Conservation (phyloP, 202 grass and related monocot genomes). For the Carex arenaria region DNA sequence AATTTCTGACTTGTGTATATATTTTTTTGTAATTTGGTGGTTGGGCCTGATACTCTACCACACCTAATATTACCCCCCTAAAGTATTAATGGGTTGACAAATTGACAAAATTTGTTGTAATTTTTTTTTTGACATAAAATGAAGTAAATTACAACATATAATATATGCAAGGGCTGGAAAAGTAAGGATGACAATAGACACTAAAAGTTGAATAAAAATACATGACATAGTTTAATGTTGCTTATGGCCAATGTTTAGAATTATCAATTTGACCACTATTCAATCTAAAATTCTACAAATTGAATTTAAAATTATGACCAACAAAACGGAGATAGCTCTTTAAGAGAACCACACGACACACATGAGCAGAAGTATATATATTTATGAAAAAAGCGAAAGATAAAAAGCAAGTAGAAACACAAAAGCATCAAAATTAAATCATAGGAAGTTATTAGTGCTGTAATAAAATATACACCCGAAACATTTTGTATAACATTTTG, state of each 20-base stretch:
- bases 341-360: slow-evolving; percentile 8
- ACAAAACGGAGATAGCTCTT: not conserved
- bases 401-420: not conserved
- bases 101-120: no score
- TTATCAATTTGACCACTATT: not conserved
- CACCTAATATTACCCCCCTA: not conserved
- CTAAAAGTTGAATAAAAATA: not conserved
- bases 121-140: no score
- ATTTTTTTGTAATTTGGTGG: not conserved
- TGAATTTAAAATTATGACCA: not conserved
- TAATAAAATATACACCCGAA: not conserved
- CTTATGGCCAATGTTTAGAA: not conserved
- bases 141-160: not conserved
- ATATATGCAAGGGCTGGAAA: not conserved
- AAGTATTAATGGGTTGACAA: no score
- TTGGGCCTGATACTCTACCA: not conserved
- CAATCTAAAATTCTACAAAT: not conserved
- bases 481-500: not conserved
- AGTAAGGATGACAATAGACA: not conserved
- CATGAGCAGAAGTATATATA: not conserved
- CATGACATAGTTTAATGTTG: not conserved
- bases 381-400: not conserved
- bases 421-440: not conserved
- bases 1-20: not conserved
- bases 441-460: not conserved